phyloP scores from a whole-genome alignment of 2,329 filamentous ascomycete species.

The Tolypocladium cylindrosporum region DNA sequence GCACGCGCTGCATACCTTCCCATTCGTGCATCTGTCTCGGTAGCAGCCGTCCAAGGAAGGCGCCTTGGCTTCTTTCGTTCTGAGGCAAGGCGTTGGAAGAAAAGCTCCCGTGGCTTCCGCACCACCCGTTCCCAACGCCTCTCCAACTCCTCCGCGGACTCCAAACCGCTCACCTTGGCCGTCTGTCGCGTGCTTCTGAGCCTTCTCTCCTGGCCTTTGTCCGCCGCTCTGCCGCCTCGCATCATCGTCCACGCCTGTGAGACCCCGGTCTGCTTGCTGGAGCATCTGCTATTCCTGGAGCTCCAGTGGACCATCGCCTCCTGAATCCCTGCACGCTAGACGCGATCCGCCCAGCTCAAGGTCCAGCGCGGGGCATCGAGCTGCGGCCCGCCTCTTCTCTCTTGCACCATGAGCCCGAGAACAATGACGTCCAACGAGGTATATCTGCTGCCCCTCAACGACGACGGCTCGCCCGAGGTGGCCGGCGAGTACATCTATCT shows the following conservation, averaged over 20 bases:
- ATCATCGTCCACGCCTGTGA: not conserved
- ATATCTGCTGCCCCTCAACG: constrained; percentile 82
- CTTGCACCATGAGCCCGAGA: constrained; percentile 43
- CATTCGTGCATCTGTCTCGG: not conserved
- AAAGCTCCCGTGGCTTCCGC: not conserved
- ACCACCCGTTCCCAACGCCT: not conserved
- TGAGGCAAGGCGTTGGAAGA: not conserved
- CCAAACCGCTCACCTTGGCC: not conserved
- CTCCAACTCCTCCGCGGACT: not conserved
- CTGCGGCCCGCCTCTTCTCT: constrained; percentile 14
- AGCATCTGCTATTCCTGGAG: not conserved
- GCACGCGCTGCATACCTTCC: not conserved
- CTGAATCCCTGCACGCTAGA: not conserved
- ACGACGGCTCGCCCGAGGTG: constrained; percentile 85
- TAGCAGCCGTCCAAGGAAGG: not conserved
- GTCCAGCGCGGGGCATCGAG: constrained; percentile 8
- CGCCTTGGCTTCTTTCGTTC: not conserved
- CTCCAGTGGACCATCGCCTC: not conserved
- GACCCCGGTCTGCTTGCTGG: not conserved
- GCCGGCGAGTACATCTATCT: constrained; percentile 87
- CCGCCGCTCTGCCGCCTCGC: not conserved
- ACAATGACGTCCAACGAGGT: constrained; percentile 61
- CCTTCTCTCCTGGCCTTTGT: not conserved
- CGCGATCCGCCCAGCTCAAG: constrained; percentile 2
- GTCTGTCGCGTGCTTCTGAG: not conserved